Conservation (phyloP, 139 green algal genomes). For the Astrephomene gubernaculifera region DNA sequence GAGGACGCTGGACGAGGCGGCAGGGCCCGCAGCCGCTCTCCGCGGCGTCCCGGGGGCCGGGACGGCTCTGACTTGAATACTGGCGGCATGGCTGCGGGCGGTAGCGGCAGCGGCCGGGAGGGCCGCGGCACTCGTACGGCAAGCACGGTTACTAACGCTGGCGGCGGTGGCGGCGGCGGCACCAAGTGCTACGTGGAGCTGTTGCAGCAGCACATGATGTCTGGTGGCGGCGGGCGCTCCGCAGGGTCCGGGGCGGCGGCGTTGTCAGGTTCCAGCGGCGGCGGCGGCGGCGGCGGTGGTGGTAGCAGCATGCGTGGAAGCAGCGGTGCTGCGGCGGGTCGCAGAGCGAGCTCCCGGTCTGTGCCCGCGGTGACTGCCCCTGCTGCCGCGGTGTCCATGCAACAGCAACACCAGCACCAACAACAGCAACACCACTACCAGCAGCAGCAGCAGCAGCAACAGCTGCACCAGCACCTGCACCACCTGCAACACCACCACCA, state of each 20-base stretch:
- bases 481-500: not conserved
- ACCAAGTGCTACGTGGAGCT: not conserved
- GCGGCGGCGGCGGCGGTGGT: not conserved
- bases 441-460: not conserved
- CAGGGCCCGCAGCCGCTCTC: not conserved
- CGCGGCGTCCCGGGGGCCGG: not conserved
- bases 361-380: not conserved
- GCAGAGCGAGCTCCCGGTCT: not conserved
- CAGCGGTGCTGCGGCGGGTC: not conserved
- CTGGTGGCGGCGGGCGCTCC: not conserved
- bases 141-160: not conserved
- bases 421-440: too few species aligned
- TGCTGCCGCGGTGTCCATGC: too few species aligned
- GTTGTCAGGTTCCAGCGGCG: not conserved
- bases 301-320: not conserved
- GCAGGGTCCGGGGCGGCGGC: not conserved
- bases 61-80: not conserved
- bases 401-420: too few species aligned
- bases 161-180: not conserved
- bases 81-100: not conserved
- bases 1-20: too few species aligned
- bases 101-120: not conserved
- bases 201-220: constrained; percentile 8
- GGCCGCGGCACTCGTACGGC: too few species aligned
- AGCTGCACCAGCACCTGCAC: not conserved